A percentile compares a stretch with the other conserved stretches of the same genome.
Conservation (phyloP, 352 stramenopile species). For the Phytopythium ostracodes region DNA sequence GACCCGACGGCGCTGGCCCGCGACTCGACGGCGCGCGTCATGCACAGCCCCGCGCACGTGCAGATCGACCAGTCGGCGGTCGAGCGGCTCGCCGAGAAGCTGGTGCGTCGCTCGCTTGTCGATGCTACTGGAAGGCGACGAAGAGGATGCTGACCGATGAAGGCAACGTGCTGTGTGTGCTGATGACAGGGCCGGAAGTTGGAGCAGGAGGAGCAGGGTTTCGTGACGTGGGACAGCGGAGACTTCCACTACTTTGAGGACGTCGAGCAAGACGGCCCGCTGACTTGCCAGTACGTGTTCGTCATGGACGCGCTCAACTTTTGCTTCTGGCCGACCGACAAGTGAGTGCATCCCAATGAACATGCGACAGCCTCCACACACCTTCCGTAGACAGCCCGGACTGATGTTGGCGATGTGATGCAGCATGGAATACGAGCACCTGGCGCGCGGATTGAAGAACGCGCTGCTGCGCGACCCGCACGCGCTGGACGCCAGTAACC, state of each 20-base stretch:
- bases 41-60: conserved; percentile 31
- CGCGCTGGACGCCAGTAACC: conserved; percentile 49
- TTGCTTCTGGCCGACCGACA: conserved; percentile 86
- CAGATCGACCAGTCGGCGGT: conserved; percentile 29
- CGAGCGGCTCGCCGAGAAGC: conserved; percentile 28
- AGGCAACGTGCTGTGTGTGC: no score
- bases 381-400: no score
- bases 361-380: no score
- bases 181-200: conserved; percentile 28
- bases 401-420: background rate
- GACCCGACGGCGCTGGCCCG: conserved; percentile 49
- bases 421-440: conserved; percentile 87
- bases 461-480: conserved; percentile 51
- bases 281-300: conserved; percentile 88
- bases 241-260: conserved; percentile 86
- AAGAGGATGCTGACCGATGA: no score
- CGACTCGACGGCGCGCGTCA: conserved; percentile 46
- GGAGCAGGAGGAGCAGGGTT: conserved; percentile 27
- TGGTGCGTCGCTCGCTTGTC: no score
- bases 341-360: conserved; percentile 24
- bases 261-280: conserved; percentile 45
- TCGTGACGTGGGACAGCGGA: conserved; percentile 70
- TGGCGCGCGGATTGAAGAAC: conserved; percentile 69
- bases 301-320: conserved; percentile 89
- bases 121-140: no score